These are phyloP conservation scores for Vickermania spadyakhi DNA, from an alignment of 208 protist species.

Conservation along the genomic window DNA sequence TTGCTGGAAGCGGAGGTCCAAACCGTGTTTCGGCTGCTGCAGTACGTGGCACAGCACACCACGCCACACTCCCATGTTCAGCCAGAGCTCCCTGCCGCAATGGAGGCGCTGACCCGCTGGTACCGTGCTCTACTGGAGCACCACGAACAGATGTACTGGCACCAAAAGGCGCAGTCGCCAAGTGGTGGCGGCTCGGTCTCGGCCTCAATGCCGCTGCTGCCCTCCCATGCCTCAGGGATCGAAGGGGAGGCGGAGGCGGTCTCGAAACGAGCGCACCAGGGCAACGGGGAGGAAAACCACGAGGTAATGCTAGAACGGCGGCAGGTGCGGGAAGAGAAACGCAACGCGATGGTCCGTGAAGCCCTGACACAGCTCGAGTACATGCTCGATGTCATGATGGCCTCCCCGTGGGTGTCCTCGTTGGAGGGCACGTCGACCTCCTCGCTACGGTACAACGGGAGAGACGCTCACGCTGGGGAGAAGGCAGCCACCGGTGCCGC, in stretches of 20 bases:
- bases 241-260: neutral
- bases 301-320: neutral
- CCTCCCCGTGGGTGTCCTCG: neutral
- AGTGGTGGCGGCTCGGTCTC: too few species aligned
- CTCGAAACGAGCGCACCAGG: neutral
- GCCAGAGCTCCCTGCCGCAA: slow-evolving; percentile 23
- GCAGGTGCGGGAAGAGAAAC: too few species aligned
- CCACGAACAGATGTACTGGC: neutral
- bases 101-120: slow-evolving; percentile 6
- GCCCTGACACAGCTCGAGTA: neutral
- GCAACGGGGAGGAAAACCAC: neutral
- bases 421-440: neutral
- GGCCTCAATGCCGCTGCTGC: too few species aligned
- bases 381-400: neutral
- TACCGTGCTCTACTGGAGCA: slow-evolving; percentile 4
- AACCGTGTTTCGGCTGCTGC: slow-evolving; percentile 42
- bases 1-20: slow-evolving; percentile 72
- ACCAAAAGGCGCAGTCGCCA: neutral
- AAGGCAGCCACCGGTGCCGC: neutral
- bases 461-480: neutral
- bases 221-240: too few species aligned
- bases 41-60: slow-evolving; percentile 31
- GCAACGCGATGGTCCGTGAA: neutral
- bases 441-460: too few species aligned
- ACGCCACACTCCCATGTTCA: slow-evolving; percentile 9